Evolutionary conservation across 768 basidiomycete species (phyloP).

Genomic region (Amylocystis lapponica): DNA sequence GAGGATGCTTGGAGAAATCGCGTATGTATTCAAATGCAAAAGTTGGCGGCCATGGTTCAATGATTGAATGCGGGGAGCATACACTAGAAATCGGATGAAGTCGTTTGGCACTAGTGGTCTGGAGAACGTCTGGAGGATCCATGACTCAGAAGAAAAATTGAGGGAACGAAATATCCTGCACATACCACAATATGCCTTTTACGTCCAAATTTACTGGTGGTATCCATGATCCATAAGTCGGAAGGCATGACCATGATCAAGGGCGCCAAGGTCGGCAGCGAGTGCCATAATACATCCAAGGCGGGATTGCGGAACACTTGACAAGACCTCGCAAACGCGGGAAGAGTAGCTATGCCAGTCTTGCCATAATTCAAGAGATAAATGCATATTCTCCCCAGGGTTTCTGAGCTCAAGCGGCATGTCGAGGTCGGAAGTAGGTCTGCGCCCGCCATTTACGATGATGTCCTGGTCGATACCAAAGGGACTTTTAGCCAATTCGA

Average conservation of each 20-base stretch:
- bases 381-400: no score
- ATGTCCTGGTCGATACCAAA: no score
- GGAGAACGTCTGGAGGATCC: not conserved
- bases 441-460: no score
- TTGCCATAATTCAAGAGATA: no score
- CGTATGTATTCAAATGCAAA: no score
- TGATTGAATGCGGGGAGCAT: not conserved
- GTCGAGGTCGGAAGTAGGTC: no score
- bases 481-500: no score
- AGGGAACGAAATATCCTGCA: no score
- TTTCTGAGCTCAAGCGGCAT: no score
- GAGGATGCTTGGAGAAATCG: not conserved
- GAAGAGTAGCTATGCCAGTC: no score
- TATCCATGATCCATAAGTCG: not conserved
- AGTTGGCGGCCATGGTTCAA: no score
- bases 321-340: not conserved
- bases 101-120: not conserved
- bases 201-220: not conserved
- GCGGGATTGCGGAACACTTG: not conserved
- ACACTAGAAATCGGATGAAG: not conserved
- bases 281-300: not conserved
- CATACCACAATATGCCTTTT: no score
- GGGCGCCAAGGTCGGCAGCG: not conserved
- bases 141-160: not conserved
- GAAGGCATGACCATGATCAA: not conserved